Percentiles rank a stretch among this genome's conserved stretches.
These are phyloP conservation scores for Metschnikowia cubensis DNA, from an alignment of 805 yeast genomes.

Conservation along the genomic window DNA sequence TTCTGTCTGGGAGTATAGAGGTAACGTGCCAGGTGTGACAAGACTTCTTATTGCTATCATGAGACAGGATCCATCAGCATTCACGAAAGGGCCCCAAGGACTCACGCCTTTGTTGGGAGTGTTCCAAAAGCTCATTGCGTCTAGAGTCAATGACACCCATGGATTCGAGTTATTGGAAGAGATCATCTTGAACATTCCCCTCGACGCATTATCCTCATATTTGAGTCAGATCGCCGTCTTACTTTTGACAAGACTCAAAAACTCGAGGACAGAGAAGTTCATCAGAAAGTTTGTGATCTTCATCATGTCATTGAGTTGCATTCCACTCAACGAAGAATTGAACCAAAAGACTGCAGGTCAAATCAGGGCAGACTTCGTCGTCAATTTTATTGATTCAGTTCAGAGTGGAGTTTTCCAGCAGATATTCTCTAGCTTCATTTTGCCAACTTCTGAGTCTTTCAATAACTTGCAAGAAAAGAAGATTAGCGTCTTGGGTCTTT, in stretches of 20 bases:
- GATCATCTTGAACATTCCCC: conserved; percentile 56
- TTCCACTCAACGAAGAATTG: conserved; percentile 23
- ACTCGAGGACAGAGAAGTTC: conserved; percentile 76
- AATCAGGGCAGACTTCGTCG: conserved; percentile 46
- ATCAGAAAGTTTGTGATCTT: conserved; percentile 68
- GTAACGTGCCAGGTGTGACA: conserved; percentile 90
- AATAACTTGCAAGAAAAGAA: conserved; percentile 55
- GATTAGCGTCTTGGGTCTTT: conserved; percentile 47
- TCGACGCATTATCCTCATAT: conserved; percentile 46
- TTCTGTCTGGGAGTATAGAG: conserved; percentile 87
- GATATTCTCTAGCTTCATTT: conserved; percentile 45
- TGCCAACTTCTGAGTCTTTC: conserved; percentile 47
- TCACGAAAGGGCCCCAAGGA: conserved; percentile 30
- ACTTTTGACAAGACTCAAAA: conserved; percentile 75
- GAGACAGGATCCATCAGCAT: conserved; percentile 41
- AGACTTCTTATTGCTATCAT: conserved; percentile 70
- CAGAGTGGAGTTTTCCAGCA: conserved; percentile 59
- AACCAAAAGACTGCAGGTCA: conserved; percentile 31
- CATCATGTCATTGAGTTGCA: conserved; percentile 49
- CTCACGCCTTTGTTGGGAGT: conserved; percentile 86
- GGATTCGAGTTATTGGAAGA: conserved; percentile 84
- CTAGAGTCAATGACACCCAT: conserved; percentile 70
- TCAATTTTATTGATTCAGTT: conserved; percentile 66
- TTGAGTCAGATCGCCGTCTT: conserved; percentile 71
- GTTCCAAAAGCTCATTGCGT: conserved; percentile 88